Conservation (phyloP, 805 yeast genomes). For the Tetrapisispora taiwanensis region DNA sequence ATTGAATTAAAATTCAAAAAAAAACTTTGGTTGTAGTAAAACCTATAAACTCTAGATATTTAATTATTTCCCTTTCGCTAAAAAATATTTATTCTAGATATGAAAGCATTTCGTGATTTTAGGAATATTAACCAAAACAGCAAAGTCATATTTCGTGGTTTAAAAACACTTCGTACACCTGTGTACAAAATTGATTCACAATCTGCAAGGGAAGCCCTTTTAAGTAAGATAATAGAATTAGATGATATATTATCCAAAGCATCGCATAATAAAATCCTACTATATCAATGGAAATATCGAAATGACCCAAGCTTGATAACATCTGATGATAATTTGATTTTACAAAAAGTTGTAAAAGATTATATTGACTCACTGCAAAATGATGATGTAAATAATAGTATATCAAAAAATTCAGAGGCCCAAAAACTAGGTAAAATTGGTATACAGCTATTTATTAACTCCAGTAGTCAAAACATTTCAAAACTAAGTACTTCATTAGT, state of each 20-base stretch:
- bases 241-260: conserved; percentile 16
- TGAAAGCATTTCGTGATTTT: background rate
- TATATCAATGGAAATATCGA: conserved; percentile 20
- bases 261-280: conserved; percentile 15
- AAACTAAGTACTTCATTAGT: conserved; percentile 17
- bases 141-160: conserved; percentile 4
- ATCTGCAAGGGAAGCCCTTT: conserved; percentile 8
- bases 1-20: too few species aligned
- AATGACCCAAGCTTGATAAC: conserved; percentile 15
- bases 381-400: conserved; percentile 8
- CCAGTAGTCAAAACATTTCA: conserved; percentile 12
- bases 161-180: conserved; percentile 24
- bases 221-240: conserved; percentile 12
- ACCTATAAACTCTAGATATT: too few species aligned
- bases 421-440: conserved; percentile 20
- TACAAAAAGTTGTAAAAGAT: conserved; percentile 15
- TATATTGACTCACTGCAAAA: conserved; percentile 14
- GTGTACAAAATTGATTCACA: conserved; percentile 9
- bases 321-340: conserved; percentile 12
- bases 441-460: conserved; percentile 18
- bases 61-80: too few species aligned
- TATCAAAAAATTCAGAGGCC: conserved; percentile 4
- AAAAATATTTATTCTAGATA: background rate
- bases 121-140: too few species aligned
- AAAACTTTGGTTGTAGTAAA: too few species aligned